Evolutionary conservation across 495 filamentous ascomycete genomes (phyloP).

Genomic region (Paragyromitra xinjiangensis): DNA sequence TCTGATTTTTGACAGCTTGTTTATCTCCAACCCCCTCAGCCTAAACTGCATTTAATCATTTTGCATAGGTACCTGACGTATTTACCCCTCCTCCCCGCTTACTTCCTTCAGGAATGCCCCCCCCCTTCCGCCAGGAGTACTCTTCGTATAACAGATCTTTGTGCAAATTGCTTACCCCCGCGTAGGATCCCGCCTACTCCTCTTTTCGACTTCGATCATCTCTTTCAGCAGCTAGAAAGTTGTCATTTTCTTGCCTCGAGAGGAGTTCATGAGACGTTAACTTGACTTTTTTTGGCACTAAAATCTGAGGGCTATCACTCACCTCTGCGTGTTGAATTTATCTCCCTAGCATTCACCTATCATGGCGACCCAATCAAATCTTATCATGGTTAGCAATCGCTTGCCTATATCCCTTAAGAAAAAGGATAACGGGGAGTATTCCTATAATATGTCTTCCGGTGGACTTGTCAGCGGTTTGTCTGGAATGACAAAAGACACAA

Average conservation of each 20-base stretch:
- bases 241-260: no score
- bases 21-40: background rate
- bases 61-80: slow-evolving; percentile 13
- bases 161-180: background rate
- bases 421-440: slow-evolving; percentile 80
- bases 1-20: background rate
- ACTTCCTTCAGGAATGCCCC: background rate
- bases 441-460: slow-evolving; percentile 93
- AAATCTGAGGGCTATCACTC: no score
- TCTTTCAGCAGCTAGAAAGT: no score
- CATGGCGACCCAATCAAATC: slow-evolving; percentile 57
- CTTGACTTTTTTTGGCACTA: no score
- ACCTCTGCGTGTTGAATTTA: background rate
- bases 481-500: slow-evolving; percentile 87
- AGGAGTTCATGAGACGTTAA: no score
- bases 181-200: no score
- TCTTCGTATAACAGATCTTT: background rate
- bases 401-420: slow-evolving; percentile 95
- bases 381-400: slow-evolving; percentile 91
- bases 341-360: background rate
- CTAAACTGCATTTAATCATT: background rate
- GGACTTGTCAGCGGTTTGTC: slow-evolving; percentile 90
- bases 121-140: background rate
- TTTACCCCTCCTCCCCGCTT: slow-evolving; percentile 39
- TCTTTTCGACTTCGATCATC: no score